A percentile compares a stretch with the other conserved stretches of the same genome.
phyloP scores from a whole-genome alignment of 2,329 filamentous ascomycete genomes.

The Aciculosporium take region DNA sequence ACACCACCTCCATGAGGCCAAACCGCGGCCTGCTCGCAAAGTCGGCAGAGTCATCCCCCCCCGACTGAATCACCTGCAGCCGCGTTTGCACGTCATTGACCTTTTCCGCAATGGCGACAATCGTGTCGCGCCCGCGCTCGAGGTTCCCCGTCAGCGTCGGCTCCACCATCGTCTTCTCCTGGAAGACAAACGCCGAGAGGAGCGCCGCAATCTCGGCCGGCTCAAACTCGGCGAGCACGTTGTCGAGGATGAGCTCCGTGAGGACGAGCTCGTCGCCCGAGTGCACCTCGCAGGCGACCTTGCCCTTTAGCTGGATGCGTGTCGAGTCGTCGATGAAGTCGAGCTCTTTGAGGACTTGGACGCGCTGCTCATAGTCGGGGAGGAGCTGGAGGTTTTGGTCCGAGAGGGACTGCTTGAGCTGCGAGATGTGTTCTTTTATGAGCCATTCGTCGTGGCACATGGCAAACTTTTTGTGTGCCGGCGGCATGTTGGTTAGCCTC shows the following conservation, averaged over 20 bases:
- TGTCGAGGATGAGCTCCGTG: slow-evolving; percentile 91
- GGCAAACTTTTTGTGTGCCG: slow-evolving; percentile 45
- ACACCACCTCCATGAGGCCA: slow-evolving; percentile 91
- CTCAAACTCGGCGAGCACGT: slow-evolving; percentile 87
- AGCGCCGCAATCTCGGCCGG: slow-evolving; percentile 93
- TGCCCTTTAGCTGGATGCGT: slow-evolving; percentile 90
- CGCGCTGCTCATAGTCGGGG: slow-evolving; percentile 91
- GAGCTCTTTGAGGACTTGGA: slow-evolving; percentile 80
- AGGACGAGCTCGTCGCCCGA: slow-evolving; percentile 92
- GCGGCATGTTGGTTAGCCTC: not conserved
- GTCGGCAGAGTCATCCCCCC: slow-evolving; percentile 80
- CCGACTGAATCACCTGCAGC: slow-evolving; percentile 81
- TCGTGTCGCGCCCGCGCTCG: slow-evolving; percentile 69
- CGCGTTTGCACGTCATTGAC: slow-evolving; percentile 81
- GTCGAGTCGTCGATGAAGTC: slow-evolving; percentile 79
- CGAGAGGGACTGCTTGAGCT: slow-evolving; percentile 77
- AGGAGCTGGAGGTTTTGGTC: slow-evolving; percentile 92
- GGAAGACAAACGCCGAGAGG: slow-evolving; percentile 89
- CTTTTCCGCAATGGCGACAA: slow-evolving; percentile 81
- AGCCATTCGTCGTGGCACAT: slow-evolving; percentile 97
- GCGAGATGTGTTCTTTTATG: slow-evolving; percentile 82
- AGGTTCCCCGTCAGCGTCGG: slow-evolving; percentile 72
- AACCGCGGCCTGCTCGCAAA: slow-evolving; percentile 80
- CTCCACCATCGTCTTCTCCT: slow-evolving; percentile 78
- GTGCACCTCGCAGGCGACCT: slow-evolving; percentile 96